Conservation (phyloP, 192 early-diverging fungal genomes). For the Linnemannia hyalina region DNA sequence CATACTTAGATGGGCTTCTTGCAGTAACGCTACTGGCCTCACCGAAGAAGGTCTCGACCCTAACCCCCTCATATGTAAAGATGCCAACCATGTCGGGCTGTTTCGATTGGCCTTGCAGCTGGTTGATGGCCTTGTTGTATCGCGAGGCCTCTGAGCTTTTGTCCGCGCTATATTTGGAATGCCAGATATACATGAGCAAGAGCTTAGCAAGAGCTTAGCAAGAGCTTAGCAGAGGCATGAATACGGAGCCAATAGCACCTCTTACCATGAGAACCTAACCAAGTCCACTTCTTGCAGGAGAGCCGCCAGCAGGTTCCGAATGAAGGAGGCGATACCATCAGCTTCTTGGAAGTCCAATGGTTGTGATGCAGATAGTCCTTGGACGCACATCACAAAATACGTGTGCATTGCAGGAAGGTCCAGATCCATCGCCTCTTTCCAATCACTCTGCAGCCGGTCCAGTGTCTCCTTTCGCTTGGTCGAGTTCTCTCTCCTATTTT, state of each 20-base stretch:
- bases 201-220: too few relatives aligned
- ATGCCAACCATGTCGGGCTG: too few relatives aligned
- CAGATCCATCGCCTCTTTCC: constrained; percentile 31
- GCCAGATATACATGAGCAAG: constrained; percentile 30
- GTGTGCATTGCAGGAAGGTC: constrained; percentile 37
- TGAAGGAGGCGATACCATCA: constrained; percentile 47
- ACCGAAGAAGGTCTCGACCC: too few relatives aligned
- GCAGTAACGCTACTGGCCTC: too few relatives aligned
- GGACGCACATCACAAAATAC: constrained; percentile 37
- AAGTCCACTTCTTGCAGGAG: constrained; percentile 46
- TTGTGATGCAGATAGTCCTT: constrained; percentile 44
- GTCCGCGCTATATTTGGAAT: constrained; percentile 32
- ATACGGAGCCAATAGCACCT: constrained; percentile 19
- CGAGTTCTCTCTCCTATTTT: constrained; percentile 40
- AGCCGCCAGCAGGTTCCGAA: constrained; percentile 35
- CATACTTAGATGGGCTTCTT: too few relatives aligned
- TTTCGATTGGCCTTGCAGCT: too few relatives aligned
- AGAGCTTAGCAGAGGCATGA: constrained; percentile 12
- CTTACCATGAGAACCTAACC: constrained; percentile 50
- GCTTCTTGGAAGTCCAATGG: constrained; percentile 46
- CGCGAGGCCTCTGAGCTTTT: too few relatives aligned
- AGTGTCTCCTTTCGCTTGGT: constrained; percentile 33
- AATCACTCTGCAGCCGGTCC: constrained; percentile 31
- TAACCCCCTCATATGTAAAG: too few relatives aligned
- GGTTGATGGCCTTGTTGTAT: too few relatives aligned